phyloP scores from a whole-genome alignment of 768 basidiomycete species.

The Trametes cingulata region DNA sequence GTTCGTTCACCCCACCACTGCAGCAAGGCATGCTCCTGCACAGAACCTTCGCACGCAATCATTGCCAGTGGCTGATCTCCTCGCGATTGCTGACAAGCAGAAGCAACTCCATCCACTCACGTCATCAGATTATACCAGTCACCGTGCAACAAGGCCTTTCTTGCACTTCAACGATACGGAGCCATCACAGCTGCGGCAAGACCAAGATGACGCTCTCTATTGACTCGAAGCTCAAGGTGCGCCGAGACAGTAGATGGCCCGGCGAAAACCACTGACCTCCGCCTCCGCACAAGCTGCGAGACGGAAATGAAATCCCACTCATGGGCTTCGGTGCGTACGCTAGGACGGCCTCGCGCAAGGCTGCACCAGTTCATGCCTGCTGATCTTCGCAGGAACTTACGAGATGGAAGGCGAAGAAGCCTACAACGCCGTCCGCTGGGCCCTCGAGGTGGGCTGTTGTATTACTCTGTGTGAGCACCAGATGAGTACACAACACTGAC shows the following conservation, averaged over 20 bases:
- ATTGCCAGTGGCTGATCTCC: background rate
- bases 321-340: conserved; percentile 53
- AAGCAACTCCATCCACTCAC: background rate
- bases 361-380: background rate
- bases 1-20: no score
- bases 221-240: conserved; percentile 30
- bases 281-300: conserved; percentile 40
- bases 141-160: background rate
- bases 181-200: background rate
- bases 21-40: background rate
- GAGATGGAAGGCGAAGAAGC: conserved; percentile 61
- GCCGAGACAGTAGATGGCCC: background rate
- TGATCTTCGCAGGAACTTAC: conserved; percentile 49
- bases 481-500: conserved; percentile 5
- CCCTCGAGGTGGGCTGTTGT: conserved; percentile 51
- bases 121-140: background rate
- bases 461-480: background rate
- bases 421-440: conserved; percentile 57
- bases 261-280: background rate
- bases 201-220: conserved; percentile 18
- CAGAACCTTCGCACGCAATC: background rate
- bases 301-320: conserved; percentile 56
- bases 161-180: background rate
- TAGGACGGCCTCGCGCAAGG: background rate
- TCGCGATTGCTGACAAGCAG: conserved; percentile 2